Evolutionary conservation across 768 basidiomycete species (phyloP), one percentile per base, ranked within the genome.

Genomic region (Kwoniella heveanensis): DNA sequence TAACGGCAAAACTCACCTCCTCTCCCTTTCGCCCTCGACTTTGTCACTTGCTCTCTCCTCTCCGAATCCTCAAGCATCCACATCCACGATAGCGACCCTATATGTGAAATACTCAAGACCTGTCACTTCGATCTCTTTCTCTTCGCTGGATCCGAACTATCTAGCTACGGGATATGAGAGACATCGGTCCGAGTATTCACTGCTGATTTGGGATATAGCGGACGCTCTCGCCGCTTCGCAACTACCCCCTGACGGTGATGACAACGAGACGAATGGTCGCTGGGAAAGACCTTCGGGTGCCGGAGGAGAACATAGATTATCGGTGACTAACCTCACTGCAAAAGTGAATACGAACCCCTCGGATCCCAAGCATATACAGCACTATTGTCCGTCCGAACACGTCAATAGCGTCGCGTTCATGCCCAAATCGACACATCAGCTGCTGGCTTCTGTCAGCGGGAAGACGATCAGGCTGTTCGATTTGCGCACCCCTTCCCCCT

Each of bases 171-270:
- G 73, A 27, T 65, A 67, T 26, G 76, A 77, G 32, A 54, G 70
- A 25, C 73, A 74, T 64, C 71, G 76, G 24, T 74, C 73, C 0
- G 76, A 77, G 27, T 66, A 70, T 29, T 77, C 76, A 0, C 57
- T 77, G 5, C 57, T 72, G 29, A 69, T 77, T 1, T 77, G 76
- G 76, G 76, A 77, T 52, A 57, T 77, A 5, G 39, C 59, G 12
- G 66, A 68, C 21, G 69, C 67, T 17, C 51, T 78, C 27, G 7
- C 47, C 17, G 54, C 50, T 24, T 57, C 63, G 13, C 27, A 51
- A 12, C 25, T 66, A 32, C 62, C 70, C 4, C n/a, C 64, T 13
- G 70, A 68, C 22, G 36, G 52, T 19, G 21, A 49, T 3, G 26
- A 54, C 8, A 24, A 54, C 22, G 15, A 27, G 39, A 44, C 15